Evolutionary conservation across 2,329 filamentous ascomycete species (phyloP).

Genomic region (Penicillium sp.): DNA sequence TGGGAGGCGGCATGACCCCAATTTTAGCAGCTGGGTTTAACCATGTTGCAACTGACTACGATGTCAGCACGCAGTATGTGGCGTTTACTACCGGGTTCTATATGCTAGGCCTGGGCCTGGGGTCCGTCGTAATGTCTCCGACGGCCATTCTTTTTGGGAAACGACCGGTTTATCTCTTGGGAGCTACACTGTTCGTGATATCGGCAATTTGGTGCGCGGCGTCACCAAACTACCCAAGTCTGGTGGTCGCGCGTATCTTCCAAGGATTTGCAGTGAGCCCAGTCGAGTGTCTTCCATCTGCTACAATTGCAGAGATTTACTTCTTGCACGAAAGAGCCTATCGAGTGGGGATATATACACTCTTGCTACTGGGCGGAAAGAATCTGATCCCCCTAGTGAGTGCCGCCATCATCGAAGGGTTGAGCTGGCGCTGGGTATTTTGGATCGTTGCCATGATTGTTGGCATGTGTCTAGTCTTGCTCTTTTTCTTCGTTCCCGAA

Average conservation of each 20-base stretch:
- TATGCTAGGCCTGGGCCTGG: constrained; percentile 89
- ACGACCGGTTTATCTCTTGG: constrained; percentile 79
- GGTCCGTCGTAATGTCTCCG: constrained; percentile 78
- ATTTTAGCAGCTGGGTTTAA: constrained; percentile 87
- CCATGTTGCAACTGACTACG: constrained; percentile 66
- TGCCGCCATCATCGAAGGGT: constrained; percentile 73
- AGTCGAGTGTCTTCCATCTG: constrained; percentile 87
- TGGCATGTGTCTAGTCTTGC: constrained; percentile 64
- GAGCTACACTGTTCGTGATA: constrained; percentile 72
- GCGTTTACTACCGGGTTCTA: constrained; percentile 87
- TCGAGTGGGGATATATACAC: constrained; percentile 86
- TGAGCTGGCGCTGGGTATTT: constrained; percentile 89
- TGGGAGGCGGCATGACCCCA: constrained; percentile 90
- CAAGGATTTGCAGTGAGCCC: constrained; percentile 86
- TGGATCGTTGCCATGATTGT: constrained; percentile 84
- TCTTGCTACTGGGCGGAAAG: constrained; percentile 85
- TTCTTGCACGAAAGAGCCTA: constrained; percentile 93
- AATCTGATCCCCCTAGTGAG: constrained; percentile 85
- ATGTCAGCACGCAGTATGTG: constrained; percentile 68
- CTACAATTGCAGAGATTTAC: constrained; percentile 94
- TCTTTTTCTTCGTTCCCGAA: constrained; percentile 91
- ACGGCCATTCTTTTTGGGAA: constrained; percentile 92
- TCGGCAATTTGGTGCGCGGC: constrained; percentile 80
- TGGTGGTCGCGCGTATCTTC: constrained; percentile 78
- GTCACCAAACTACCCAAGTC: constrained; percentile 76